A percentile compares a stretch with the other conserved stretches of the same genome.
Conservation (phyloP, 225 moss, liverwort and hornwort species). For the Neckera pumila region DNA sequence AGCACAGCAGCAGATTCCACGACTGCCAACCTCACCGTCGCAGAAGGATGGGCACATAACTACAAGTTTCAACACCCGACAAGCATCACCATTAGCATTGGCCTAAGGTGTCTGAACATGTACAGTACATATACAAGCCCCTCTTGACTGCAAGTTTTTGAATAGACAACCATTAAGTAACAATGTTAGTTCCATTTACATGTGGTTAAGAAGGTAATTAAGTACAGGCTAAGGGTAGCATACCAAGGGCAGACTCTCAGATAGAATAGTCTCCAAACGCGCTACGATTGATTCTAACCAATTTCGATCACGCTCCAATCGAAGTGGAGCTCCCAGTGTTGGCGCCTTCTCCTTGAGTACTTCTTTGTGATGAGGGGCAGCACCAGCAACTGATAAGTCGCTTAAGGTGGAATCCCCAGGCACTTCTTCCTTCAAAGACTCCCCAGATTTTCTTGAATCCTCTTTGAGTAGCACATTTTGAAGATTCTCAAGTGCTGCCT, state of each 20-base stretch:
- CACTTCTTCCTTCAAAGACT: background rate
- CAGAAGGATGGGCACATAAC: constrained; percentile 86
- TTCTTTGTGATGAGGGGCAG: background rate
- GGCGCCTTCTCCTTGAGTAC: background rate
- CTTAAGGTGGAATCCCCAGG: background rate
- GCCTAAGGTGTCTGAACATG: background rate
- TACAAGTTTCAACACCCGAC: constrained; percentile 14
- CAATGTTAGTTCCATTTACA: background rate
- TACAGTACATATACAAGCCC: background rate
- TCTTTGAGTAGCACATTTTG: constrained; percentile 23
- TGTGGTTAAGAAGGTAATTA: background rate
- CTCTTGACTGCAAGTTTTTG: background rate
- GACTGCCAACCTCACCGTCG: constrained; percentile 78
- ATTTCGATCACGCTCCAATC: constrained; percentile 48
- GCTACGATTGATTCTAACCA: constrained; percentile 61
- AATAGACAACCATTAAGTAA: background rate
- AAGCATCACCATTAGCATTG: background rate
- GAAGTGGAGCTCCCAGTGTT: constrained; percentile 22
- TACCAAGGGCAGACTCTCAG: constrained; percentile 70
- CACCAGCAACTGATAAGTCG: background rate
- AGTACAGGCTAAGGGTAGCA: background rate
- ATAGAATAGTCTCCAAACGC: constrained; percentile 48
- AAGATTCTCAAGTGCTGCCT: constrained; percentile 53
- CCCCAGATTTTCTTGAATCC: background rate
- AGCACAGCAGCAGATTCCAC: constrained; percentile 70